A percentile compares a stretch with the other conserved stretches of the same genome.
phyloP scores from a whole-genome alignment of 345 rosid genomes.

The Aurinia saxatilis region DNA sequence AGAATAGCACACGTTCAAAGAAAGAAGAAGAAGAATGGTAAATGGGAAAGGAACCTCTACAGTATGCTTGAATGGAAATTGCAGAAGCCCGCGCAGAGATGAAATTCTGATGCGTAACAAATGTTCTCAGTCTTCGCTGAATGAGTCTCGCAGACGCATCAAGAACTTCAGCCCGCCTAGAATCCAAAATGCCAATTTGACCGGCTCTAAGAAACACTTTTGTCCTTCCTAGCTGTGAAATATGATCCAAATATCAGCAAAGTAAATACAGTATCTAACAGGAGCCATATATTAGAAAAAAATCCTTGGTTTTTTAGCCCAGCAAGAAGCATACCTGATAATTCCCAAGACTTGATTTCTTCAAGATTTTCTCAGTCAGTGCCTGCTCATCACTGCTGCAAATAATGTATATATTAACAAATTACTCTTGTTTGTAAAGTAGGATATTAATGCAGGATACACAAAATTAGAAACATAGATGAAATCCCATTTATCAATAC shows the following conservation, averaged over 20 bases:
- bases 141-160: constrained; percentile 72
- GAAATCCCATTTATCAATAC: neutral
- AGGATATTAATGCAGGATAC: constrained; percentile 4
- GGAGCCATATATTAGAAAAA: neutral
- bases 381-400: constrained; percentile 71
- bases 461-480: constrained; percentile 2
- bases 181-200: constrained; percentile 87
- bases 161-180: constrained; percentile 77
- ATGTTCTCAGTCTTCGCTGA: constrained; percentile 60
- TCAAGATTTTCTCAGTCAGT: constrained; percentile 68
- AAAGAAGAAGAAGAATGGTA: constrained; percentile 9
- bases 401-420: constrained; percentile 1
- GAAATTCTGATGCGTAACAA: constrained; percentile 49
- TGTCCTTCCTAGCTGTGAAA: constrained; percentile 78
- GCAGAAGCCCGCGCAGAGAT: constrained; percentile 50
- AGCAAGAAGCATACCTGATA: constrained; percentile 61
- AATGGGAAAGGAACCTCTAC: constrained; percentile 57
- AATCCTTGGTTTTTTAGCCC: neutral
- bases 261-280: neutral
- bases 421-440: neutral
- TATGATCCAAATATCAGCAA: constrained; percentile 14
- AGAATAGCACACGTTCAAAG: constrained; percentile 1
- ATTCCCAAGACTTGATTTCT: constrained; percentile 63
- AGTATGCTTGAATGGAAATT: constrained; percentile 66
- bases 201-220: constrained; percentile 98